Percentiles rank a stretch among this genome's conserved stretches.
Evolutionary conservation across 495 filamentous ascomycete genomes (phyloP).

Genomic region (Polyplosphaeria fusca): DNA sequence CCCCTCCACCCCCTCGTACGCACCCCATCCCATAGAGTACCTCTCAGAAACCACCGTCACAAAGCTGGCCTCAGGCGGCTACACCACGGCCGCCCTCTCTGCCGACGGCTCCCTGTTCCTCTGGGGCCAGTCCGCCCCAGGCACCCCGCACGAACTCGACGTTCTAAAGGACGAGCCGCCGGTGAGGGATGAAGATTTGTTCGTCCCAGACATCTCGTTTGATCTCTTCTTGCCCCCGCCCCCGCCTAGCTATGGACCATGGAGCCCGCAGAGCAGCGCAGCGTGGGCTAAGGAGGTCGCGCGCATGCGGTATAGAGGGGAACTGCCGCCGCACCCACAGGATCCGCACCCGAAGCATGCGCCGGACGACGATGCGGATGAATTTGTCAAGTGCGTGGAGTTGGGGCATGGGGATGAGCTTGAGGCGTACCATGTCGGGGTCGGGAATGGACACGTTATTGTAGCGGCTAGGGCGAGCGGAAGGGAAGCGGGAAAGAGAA

Average conservation of each 20-base stretch:
- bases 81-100: constrained; percentile 12
- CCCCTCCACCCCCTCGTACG: not conserved
- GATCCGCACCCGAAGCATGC: not conserved
- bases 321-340: not conserved
- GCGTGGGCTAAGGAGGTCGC: not conserved
- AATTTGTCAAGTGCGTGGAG: constrained; percentile 13
- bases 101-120: constrained; percentile 21
- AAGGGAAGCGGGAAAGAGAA: not conserved
- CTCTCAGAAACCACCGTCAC: constrained; percentile 12
- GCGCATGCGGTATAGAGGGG: not conserved
- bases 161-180: not conserved
- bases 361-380: constrained; percentile 10
- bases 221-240: not conserved
- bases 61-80: constrained; percentile 19
- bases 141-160: not conserved
- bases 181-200: not conserved
- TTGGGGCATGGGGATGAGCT: constrained; percentile 3
- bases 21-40: constrained; percentile 7
- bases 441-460: constrained; percentile 21
- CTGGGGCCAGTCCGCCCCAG: constrained; percentile 21
- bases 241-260: not conserved
- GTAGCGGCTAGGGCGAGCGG: not conserved
- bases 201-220: not conserved
- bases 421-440: constrained; percentile 12
- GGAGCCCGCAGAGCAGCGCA: not conserved